Evolutionary conservation across 257 asterid genomes (phyloP), one percentile per base, ranked within the genome.

Genomic region (Solanum etuberosum): DNA sequence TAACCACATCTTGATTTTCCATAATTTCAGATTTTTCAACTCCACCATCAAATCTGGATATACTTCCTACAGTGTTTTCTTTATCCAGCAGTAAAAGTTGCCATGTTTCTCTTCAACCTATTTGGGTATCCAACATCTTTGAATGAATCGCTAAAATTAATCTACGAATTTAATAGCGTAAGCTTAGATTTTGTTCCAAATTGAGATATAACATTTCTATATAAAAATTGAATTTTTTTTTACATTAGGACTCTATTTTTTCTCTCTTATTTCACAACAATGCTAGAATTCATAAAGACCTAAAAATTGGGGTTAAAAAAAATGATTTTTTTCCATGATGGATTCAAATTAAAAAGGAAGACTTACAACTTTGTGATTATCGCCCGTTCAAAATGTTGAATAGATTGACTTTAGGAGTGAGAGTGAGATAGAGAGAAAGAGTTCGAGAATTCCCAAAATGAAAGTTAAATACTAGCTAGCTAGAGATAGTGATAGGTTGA

Each of bases 1-100:
- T 94, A 74, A 95, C 96, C 37, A 91, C 94, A 74, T 95, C 96
- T 89, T 93, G 98, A 77, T 90, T 95, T 93, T 93, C 1, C 43
- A 40, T 9, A 40, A 40, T 40, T 10, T 40, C 4, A 40, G 12
- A 0, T 40, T 9, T 40, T 9, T 0, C 0, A 40, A 40, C 43
- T 40, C 12, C 43, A 40, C 43, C 1, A 9, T 40, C 4, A 2
- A 3, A 40, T 40, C 11, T 40, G 12, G 43, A 40, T 9, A 9
- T 40, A 40, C 43, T 11, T 40, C 10, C 43, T n/a, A n/a, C n/a
- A 9, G 13, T 40, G 10, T 40, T 40, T 9, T 1, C 12, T 40
- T 40, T 9, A 40, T 40, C 10, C 43, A 40, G 12, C 12, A 40
- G 12, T 9, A 40, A 40, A 40, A 9, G 43, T 40, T 9, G 43